Evolutionary conservation across 108 stramenopile species (phyloP).

Genomic region (Bacterosira constricta): DNA sequence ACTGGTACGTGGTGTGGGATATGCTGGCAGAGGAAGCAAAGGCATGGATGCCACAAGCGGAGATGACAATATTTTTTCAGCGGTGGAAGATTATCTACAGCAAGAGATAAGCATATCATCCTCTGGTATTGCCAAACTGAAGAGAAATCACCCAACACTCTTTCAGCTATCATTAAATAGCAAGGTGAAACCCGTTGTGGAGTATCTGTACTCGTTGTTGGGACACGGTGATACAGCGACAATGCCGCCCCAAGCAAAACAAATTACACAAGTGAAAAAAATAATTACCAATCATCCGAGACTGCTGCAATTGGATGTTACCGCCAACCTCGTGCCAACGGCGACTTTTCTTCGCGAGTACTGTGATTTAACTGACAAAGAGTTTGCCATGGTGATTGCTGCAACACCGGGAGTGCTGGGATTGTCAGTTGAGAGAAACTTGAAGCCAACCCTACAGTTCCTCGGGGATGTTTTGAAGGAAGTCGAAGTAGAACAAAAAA

Average conservation of each 20-base stretch:
- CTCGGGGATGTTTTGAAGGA: slow-evolving; percentile 36
- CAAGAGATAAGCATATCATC: slow-evolving; percentile 40
- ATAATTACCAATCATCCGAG: slow-evolving; percentile 54
- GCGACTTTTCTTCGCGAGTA: slow-evolving; percentile 49
- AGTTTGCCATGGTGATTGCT: slow-evolving; percentile 40
- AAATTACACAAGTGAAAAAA: slow-evolving; percentile 45
- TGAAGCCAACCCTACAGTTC: slow-evolving; percentile 53
- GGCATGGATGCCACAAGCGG: background rate
- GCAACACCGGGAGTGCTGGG: slow-evolving; percentile 51
- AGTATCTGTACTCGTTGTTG: slow-evolving; percentile 45
- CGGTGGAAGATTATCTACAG: slow-evolving; percentile 51
- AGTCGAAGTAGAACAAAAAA: too few relatives aligned
- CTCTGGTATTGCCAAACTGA: slow-evolving; percentile 49
- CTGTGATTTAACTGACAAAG: slow-evolving; percentile 38
- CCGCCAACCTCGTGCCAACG: slow-evolving; percentile 61
- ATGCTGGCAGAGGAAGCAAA: slow-evolving; percentile 19
- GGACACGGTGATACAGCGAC: too few relatives aligned
- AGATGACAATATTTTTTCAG: slow-evolving; percentile 1
- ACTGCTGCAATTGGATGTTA: slow-evolving; percentile 64
- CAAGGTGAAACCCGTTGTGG: slow-evolving; percentile 46
- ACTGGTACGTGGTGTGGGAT: slow-evolving; percentile 68
- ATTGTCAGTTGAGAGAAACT: slow-evolving; percentile 55
- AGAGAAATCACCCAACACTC: slow-evolving; percentile 55
- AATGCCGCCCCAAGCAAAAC: background rate
- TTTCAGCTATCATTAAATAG: slow-evolving; percentile 58